These are phyloP conservation scores for Penicillium malachiteum DNA, from an alignment of 495 filamentous ascomycete species.

Conservation along the genomic window DNA sequence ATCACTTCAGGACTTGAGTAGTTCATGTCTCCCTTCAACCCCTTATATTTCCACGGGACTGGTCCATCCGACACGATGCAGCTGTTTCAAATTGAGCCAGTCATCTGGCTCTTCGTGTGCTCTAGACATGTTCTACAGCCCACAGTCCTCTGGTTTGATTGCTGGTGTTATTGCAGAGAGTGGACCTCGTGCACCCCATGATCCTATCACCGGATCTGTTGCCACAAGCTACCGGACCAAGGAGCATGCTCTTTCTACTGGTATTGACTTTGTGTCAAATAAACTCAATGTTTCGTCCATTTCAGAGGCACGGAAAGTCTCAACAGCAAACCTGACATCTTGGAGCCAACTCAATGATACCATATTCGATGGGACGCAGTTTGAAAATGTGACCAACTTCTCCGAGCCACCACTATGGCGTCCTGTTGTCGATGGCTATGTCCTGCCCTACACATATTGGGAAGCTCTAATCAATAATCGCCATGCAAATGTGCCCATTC, in stretches of 20 bases:
- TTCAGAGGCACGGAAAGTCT: background rate
- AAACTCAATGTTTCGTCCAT: background rate
- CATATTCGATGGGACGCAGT: conserved; percentile 10
- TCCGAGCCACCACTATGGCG: conserved; percentile 12
- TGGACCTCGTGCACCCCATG: conserved; percentile 18
- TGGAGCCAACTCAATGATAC: background rate
- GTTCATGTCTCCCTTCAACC: too few species aligned
- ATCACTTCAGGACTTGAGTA: too few species aligned
- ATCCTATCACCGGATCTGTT: conserved; percentile 14
- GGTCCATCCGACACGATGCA: too few species aligned
- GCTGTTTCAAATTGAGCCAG: conserved; percentile 24
- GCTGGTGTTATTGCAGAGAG: conserved; percentile 15
- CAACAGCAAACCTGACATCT: background rate
- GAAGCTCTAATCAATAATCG: conserved; percentile 2
- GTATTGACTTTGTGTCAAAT: conserved; percentile 10
- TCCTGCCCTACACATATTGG: conserved; percentile 10
- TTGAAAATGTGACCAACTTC: conserved; percentile 4
- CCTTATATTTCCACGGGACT: too few species aligned
- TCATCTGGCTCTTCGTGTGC: conserved; percentile 50
- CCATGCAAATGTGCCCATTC: conserved; percentile 14
- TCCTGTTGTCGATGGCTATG: conserved; percentile 18
- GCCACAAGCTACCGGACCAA: conserved; percentile 14
- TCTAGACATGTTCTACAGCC: conserved; percentile 15
- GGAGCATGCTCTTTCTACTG: conserved; percentile 7
- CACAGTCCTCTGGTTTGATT: conserved; percentile 6